phyloP scores from a whole-genome alignment of 2,329 filamentous ascomycete species.

The Anisogramma anomala region DNA sequence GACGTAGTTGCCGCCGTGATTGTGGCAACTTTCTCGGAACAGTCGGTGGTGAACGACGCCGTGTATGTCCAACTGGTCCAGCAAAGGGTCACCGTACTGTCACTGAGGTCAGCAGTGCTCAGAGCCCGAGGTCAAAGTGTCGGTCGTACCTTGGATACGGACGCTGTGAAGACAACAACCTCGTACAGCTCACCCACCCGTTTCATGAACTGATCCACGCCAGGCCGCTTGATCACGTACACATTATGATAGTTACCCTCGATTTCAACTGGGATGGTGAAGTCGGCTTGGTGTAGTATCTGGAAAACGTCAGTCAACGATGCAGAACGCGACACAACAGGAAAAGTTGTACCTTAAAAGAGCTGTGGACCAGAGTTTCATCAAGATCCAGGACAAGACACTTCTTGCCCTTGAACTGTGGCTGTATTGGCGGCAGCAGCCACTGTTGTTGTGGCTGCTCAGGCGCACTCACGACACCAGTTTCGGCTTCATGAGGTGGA shows the following conservation, averaged over 20 bases:
- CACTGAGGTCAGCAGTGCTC: slow-evolving; percentile 11
- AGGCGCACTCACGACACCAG: slow-evolving; percentile 33
- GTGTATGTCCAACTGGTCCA: slow-evolving; percentile 96
- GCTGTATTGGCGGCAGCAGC: slow-evolving; percentile 70
- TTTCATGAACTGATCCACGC: slow-evolving; percentile 98
- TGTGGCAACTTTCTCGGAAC: slow-evolving; percentile 98
- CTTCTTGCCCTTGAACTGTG: slow-evolving; percentile 76
- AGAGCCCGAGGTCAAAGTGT: neutral
- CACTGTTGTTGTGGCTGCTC: slow-evolving; percentile 47
- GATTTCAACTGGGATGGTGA: slow-evolving; percentile 97
- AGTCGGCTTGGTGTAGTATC: slow-evolving; percentile 96
- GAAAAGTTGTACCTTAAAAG: slow-evolving; percentile 70
- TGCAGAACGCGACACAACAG: neutral
- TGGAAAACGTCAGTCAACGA: slow-evolving; percentile 26
- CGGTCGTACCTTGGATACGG: slow-evolving; percentile 75
- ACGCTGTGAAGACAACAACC: slow-evolving; percentile 96
- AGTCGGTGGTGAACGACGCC: slow-evolving; percentile 90
- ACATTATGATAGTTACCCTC: slow-evolving; percentile 99
- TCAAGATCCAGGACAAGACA: slow-evolving; percentile 92
- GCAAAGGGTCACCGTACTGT: slow-evolving; percentile 86
- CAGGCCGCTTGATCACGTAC: slow-evolving; percentile 98
- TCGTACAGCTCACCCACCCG: slow-evolving; percentile 94
- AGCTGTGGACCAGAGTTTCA: slow-evolving; percentile 94
- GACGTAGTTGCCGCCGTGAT: slow-evolving; percentile 98
- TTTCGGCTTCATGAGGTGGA: slow-evolving; percentile 28